Evolutionary conservation across 1,139 yeast species (phyloP).

Genomic region (Suhomyces chickasaworum): DNA sequence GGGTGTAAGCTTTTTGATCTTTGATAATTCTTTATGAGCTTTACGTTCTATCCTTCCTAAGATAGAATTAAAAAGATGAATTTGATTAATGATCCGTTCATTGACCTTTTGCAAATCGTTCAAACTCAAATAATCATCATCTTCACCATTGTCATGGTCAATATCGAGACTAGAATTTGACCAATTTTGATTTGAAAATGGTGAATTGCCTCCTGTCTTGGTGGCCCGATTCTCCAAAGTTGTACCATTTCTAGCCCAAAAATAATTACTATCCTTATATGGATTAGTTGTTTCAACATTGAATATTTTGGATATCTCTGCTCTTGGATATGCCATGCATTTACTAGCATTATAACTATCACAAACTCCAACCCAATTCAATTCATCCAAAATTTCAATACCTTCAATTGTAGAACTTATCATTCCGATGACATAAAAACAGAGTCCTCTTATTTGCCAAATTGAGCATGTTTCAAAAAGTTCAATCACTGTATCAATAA

Average conservation of each 20-base stretch:
- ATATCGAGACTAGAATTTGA: constrained; percentile 9
- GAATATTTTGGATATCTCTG: constrained; percentile 22
- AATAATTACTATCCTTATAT: constrained; percentile 18
- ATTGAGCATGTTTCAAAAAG: constrained; percentile 48
- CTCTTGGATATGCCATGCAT: constrained; percentile 58
- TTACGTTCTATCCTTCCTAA: constrained; percentile 67
- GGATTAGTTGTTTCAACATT: constrained; percentile 33
- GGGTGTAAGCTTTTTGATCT: constrained; percentile 55
- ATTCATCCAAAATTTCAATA: constrained; percentile 80
- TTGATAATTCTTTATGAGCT: constrained; percentile 63
- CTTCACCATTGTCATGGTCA: constrained; percentile 3
- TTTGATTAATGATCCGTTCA: constrained; percentile 46
- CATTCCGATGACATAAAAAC: constrained; percentile 77
- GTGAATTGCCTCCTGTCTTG: neutral
- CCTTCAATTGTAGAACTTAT: constrained; percentile 77
- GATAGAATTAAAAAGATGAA: constrained; percentile 61
- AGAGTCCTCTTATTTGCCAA: constrained; percentile 71
- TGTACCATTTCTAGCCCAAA: constrained; percentile 7
- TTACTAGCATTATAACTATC: constrained; percentile 55
- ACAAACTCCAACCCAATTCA: constrained; percentile 69
- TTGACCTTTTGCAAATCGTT: constrained; percentile 26
- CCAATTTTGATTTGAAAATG: constrained; percentile 1
- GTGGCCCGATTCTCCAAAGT: neutral
- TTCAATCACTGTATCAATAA: constrained; percentile 52
- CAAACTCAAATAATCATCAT: constrained; percentile 11